A percentile compares a stretch with the other conserved stretches of the same genome.
Evolutionary conservation across 768 basidiomycete species (phyloP).

Genomic region (Tulasnella sp.): DNA sequence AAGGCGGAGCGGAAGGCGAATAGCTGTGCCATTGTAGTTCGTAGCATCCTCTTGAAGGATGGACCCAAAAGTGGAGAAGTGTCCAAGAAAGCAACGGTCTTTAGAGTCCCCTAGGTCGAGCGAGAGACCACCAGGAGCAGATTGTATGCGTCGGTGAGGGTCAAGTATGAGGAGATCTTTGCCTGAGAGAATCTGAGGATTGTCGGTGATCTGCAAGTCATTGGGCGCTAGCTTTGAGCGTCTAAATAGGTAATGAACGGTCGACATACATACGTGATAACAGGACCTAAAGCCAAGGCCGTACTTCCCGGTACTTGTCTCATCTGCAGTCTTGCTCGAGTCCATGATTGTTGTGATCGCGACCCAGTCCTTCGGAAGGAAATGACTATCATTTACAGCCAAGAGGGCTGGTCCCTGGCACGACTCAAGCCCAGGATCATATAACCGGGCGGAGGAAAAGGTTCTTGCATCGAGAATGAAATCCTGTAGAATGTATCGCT

Average conservation of each 20-base stretch:
- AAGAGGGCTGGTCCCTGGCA: conserved; percentile 6
- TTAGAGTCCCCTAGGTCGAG: not conserved
- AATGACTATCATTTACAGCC: not conserved
- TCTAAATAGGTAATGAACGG: not conserved
- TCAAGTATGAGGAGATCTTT: conserved; percentile 4
- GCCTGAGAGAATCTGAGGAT: not conserved
- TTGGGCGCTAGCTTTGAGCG: not conserved
- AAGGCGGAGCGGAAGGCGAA: conserved; percentile 39
- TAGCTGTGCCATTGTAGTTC: conserved; percentile 31
- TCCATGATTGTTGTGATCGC: not conserved
- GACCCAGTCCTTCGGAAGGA: not conserved
- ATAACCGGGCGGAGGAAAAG: not conserved
- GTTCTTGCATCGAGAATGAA: not conserved
- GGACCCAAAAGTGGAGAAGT: not conserved
- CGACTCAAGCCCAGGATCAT: not conserved
- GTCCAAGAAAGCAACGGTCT: not conserved
- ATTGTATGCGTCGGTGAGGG: conserved; percentile 1
- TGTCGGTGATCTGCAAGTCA: not conserved
- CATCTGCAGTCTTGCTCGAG: conserved; percentile 2
- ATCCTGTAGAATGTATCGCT: not conserved
- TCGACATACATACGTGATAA: not conserved
- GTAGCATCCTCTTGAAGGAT: not conserved
- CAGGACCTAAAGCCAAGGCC: conserved; percentile 2
- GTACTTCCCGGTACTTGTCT: conserved; percentile 4
- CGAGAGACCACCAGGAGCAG: not conserved